A percentile compares a stretch with the other conserved stretches of the same genome.
phyloP scores from a whole-genome alignment of 2,329 filamentous ascomycete genomes.

The Pochonia chlamydosporia region DNA sequence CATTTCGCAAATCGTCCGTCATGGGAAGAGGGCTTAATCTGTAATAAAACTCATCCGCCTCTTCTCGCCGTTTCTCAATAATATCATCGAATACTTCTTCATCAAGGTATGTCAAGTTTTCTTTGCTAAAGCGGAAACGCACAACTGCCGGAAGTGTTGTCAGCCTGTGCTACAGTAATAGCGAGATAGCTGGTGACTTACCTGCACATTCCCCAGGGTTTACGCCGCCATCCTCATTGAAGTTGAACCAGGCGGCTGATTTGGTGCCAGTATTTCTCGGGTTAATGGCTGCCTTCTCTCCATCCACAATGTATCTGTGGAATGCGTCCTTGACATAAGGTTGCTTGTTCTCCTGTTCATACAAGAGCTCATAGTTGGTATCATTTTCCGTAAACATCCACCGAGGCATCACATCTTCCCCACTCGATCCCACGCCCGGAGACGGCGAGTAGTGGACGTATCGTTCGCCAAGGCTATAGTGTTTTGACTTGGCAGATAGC shows the following conservation, averaged over 20 bases:
- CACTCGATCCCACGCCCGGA: conserved; percentile 71
- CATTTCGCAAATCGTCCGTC: conserved; percentile 87
- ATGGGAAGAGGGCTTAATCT: conserved; percentile 89
- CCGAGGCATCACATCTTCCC: conserved; percentile 78
- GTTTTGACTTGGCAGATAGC: conserved; percentile 68
- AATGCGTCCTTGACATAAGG: conserved; percentile 94
- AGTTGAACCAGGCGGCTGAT: conserved; percentile 83
- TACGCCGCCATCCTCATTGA: conserved; percentile 84
- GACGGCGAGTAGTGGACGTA: conserved; percentile 85
- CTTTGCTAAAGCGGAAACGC: conserved; percentile 79
- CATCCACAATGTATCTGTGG: conserved; percentile 78
- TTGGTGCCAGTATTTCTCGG: conserved; percentile 79
- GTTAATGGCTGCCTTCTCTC: conserved; percentile 76
- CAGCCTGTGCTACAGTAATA: too few species aligned
- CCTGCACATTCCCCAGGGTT: conserved; percentile 87
- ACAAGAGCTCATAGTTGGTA: conserved; percentile 76
- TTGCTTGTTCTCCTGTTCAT: conserved; percentile 70
- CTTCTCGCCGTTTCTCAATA: conserved; percentile 77
- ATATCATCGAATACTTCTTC: conserved; percentile 90
- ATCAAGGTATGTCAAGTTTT: conserved; percentile 72
- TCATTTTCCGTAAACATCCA: conserved; percentile 95
- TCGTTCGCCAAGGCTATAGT: conserved; percentile 74
- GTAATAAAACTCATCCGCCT: conserved; percentile 95
- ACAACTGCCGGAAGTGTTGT: conserved; percentile 52
- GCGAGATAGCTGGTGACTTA: too few species aligned